A percentile compares a stretch with the other conserved stretches of the same genome.
These are phyloP conservation scores for Begonia masoniana DNA, from an alignment of 306 rosid species.

Conservation along the genomic window DNA sequence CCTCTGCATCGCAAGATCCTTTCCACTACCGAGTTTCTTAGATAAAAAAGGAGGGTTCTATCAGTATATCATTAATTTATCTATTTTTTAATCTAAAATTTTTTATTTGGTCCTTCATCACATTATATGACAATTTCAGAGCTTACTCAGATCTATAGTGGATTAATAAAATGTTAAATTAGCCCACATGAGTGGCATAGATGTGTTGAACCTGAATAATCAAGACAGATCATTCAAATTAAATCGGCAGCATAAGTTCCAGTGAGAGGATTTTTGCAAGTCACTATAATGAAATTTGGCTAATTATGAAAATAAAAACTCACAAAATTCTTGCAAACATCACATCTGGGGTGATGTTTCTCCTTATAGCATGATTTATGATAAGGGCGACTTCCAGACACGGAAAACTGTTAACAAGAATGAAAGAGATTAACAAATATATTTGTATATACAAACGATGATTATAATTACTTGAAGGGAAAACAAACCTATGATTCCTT, in stretches of 20 bases:
- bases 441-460: neutral
- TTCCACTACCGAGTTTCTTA: too few species aligned
- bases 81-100: too few species aligned
- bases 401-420: conserved; percentile 57
- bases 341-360: conserved; percentile 88
- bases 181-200: too few species aligned
- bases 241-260: too few species aligned
- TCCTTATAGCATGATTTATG: conserved; percentile 83
- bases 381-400: conserved; percentile 60
- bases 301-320: conserved; percentile 19
- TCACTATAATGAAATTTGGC: neutral
- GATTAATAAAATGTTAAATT: neutral
- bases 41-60: too few species aligned
- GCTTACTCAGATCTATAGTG: neutral
- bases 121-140: neutral
- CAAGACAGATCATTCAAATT: too few species aligned
- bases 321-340: conserved; percentile 79
- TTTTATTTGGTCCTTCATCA: too few species aligned
- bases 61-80: too few species aligned
- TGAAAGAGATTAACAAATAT: neutral
- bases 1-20: too few species aligned
- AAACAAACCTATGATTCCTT: neutral
- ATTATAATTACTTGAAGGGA: conserved; percentile 37
- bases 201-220: too few species aligned
- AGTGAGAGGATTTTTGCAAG: neutral